Conservation (phyloP, 306 rosid genomes). For the Alnus glutinosa region DNA sequence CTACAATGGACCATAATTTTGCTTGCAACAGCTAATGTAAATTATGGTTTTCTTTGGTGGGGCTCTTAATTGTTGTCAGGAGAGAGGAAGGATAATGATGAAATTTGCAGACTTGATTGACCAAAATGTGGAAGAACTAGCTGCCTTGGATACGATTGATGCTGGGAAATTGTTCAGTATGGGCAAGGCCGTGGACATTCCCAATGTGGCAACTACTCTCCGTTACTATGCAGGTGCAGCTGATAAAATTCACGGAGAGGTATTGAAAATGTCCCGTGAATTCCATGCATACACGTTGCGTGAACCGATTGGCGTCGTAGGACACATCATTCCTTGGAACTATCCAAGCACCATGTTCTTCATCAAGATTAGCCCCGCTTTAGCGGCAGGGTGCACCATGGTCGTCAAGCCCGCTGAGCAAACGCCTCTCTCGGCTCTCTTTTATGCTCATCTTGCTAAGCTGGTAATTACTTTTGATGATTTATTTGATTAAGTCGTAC, state of each 20-base stretch:
- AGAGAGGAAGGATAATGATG: conserved; percentile 54
- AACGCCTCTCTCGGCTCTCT: conserved; percentile 82
- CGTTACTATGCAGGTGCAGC: conserved; percentile 94
- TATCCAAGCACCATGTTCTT: conserved; percentile 58
- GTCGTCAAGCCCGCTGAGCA: conserved; percentile 88
- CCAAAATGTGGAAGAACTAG: conserved; percentile 59
- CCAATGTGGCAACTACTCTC: conserved; percentile 32
- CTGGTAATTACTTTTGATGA: conserved; percentile 35
- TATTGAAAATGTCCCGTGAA: conserved; percentile 45
- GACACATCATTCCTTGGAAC: conserved; percentile 89
- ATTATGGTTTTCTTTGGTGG: neutral
- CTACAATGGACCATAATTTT: neutral
- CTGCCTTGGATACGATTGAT: conserved; percentile 69
- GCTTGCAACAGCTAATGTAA: neutral
- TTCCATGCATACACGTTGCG: conserved; percentile 66
- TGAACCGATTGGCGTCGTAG: conserved; percentile 85
- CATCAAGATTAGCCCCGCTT: conserved; percentile 61
- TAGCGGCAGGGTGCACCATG: conserved; percentile 93
- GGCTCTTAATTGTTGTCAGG: conserved; percentile 37
- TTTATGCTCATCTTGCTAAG: conserved; percentile 75
- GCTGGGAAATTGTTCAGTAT: conserved; percentile 54
- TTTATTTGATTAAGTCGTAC: too few relatives aligned
- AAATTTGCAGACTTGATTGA: conserved; percentile 73
- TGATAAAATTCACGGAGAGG: conserved; percentile 82
- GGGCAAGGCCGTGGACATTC: conserved; percentile 54